phyloP scores from a whole-genome alignment of 1,139 yeast species.

The Yamadazyma sp. region DNA sequence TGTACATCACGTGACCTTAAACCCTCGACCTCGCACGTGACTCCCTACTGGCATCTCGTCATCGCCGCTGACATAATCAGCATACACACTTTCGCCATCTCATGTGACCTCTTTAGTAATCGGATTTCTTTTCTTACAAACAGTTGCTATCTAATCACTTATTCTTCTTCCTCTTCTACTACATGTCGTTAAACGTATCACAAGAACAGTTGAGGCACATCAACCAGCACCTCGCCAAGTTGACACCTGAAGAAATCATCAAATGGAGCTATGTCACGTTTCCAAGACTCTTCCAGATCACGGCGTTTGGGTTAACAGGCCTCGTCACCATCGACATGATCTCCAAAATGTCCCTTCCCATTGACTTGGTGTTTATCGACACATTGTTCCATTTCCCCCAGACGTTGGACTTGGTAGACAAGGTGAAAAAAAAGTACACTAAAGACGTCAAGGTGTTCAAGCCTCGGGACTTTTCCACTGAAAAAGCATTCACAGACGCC shows the following conservation, averaged over 20 bases:
- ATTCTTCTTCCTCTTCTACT: not conserved
- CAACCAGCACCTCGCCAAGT: conserved; percentile 56
- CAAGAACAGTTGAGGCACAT: conserved; percentile 56
- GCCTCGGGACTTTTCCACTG: conserved; percentile 59
- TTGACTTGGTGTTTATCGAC: conserved; percentile 83
- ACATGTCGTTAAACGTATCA: conserved; percentile 10
- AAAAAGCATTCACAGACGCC: conserved; percentile 60
- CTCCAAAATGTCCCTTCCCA: conserved; percentile 54
- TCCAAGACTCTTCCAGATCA: conserved; percentile 82
- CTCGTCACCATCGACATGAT: conserved; percentile 84
- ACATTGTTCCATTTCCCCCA: conserved; percentile 94
- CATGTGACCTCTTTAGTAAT: conserved; percentile 7
- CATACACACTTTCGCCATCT: conserved; percentile 7
- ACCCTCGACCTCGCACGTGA: too few species aligned
- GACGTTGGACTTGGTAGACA: conserved; percentile 72
- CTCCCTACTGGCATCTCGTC: too few species aligned
- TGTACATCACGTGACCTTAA: too few species aligned
- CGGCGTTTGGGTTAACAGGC: conserved; percentile 95
- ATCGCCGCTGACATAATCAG: not conserved
- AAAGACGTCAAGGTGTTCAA: conserved; percentile 60
- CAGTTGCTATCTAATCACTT: too few species aligned
- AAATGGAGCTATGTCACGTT: conserved; percentile 81
- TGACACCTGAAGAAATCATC: conserved; percentile 70
- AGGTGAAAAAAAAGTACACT: conserved; percentile 54
- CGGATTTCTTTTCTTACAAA: not conserved